phyloP scores from a whole-genome alignment of 108 stramenopile species.

The Nannochloropsis granulata region DNA sequence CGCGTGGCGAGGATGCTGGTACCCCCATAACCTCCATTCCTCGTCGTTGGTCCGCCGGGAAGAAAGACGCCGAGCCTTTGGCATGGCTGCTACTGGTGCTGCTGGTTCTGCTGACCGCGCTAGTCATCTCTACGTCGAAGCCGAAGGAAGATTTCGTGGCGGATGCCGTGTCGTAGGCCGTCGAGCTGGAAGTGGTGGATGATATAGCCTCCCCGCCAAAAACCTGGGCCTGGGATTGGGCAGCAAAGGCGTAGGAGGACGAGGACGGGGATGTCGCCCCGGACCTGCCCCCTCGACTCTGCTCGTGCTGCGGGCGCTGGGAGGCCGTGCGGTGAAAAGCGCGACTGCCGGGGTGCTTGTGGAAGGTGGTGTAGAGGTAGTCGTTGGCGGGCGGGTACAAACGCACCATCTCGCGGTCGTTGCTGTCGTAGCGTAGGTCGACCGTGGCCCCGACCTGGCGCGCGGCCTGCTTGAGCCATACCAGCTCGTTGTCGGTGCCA shows the following conservation, averaged over 20 bases:
- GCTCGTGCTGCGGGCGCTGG: neutral
- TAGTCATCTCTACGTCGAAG: too few relatives aligned
- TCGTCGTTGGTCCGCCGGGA: too few relatives aligned
- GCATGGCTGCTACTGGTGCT: too few relatives aligned
- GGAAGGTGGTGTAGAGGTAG: neutral
- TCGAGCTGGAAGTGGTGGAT: too few relatives aligned
- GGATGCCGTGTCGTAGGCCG: too few relatives aligned
- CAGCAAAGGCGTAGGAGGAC: neutral
- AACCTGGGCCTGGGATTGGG: neutral
- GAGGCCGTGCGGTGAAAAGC: neutral
- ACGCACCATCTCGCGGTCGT: neutral
- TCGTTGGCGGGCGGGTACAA: neutral
- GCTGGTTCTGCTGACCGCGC: too few relatives aligned
- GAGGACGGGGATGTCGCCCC: neutral
- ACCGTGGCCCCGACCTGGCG: neutral
- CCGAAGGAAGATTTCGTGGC: too few relatives aligned
- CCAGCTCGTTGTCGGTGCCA: neutral
- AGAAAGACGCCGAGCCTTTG: too few relatives aligned
- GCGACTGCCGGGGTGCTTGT: neutral
- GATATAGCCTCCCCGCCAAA: neutral
- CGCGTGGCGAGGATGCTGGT: too few relatives aligned
- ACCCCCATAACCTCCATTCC: too few relatives aligned
- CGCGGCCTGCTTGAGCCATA: neutral
- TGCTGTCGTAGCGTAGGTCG: neutral
- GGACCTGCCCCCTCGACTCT: too few relatives aligned